Conservation (phyloP, 805 yeast species). For the Candida methanosorbosa region DNA sequence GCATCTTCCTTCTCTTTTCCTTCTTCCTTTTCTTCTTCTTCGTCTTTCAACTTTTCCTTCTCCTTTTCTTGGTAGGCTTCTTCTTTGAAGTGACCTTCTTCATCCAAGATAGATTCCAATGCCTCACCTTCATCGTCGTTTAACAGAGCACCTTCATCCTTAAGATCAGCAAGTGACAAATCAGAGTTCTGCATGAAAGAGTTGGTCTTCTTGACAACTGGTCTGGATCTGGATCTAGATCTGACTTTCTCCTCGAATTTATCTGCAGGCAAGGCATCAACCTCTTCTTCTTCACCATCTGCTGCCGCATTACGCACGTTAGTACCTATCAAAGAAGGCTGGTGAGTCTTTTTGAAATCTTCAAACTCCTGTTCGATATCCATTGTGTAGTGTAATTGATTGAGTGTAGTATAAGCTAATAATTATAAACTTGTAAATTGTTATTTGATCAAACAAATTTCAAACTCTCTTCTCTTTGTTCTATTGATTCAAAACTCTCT, state of each 20-base stretch:
- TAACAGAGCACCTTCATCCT: conserved; percentile 42
- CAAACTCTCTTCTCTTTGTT: too few relatives aligned
- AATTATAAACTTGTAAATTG: too few relatives aligned
- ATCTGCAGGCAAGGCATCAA: conserved; percentile 12
- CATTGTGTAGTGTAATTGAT: conserved; percentile 20
- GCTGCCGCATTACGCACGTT: conserved; percentile 21
- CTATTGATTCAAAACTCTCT: too few relatives aligned
- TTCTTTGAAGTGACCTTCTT: conserved; percentile 43
- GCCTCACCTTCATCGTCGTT: conserved; percentile 52
- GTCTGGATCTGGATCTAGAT: conserved; percentile 26
- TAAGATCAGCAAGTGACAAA: conserved; percentile 25
- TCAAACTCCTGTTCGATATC: conserved; percentile 46
- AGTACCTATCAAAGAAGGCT: conserved; percentile 48
- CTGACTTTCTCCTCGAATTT: conserved; percentile 2
- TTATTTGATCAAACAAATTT: too few relatives aligned
- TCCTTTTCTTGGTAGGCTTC: conserved; percentile 28
- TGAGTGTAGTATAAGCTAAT: too few relatives aligned
- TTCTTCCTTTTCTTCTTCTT: not conserved
- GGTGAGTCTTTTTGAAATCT: conserved; percentile 35
- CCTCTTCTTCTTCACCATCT: conserved; percentile 16
- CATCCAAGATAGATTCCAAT: conserved; percentile 43
- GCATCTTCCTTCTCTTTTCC: not conserved
- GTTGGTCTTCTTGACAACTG: conserved; percentile 33
- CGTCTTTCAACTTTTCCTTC: conserved; percentile 2
- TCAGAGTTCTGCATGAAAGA: conserved; percentile 14